Evolutionary conservation across 352 stramenopile genomes (phyloP), one percentile per base, ranked within the genome.

Genomic region (Phytophthora tubulina): DNA sequence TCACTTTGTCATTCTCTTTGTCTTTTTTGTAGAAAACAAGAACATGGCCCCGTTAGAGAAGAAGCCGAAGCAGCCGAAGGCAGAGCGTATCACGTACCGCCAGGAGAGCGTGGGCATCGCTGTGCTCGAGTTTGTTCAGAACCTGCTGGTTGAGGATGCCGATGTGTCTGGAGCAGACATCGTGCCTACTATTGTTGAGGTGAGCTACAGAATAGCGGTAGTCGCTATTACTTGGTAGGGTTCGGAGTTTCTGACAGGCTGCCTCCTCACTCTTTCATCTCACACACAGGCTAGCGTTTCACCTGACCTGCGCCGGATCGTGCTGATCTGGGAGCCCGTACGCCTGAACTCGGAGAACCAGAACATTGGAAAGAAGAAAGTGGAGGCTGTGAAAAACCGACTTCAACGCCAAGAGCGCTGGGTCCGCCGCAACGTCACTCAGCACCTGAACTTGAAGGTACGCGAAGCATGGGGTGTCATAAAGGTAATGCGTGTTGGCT

Each of bases 401-500:
- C 84, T 95, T 33, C 71, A 84, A 53, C 82, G 78, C 33, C 75
- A 91, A 21, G 82, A 93, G 75, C 76, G 80, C 17, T 95, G 86
- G 78, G 73, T 95, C 45, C 84, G 86, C 33, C 78, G 84, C 36
- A 83, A 85, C 42, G 84, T 95, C 44, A 90, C 88, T 21, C 80
- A 88, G 32, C 85, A 90, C 55, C 73, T 95, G 54, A 94, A 95
- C 63, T 70, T 95, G 36, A 95, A 95, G 82, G 87, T 93, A 72
- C 17, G 70, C 48, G 7, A 15, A 58, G 6, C 32, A 33, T 30
- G 21, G 46, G 33, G 7, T 36, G 27, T 35, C 9, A 31, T 30
- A 44, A 21, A n/a, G 42, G 32, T n/a, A 46, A 35, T 44, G 9
- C 14, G 30, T 55, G 31, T 3, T 66, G 14, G 5, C 27, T 1